phyloP scores from a whole-genome alignment of 108 stramenopile genomes.

The Cyclotella sp. region DNA sequence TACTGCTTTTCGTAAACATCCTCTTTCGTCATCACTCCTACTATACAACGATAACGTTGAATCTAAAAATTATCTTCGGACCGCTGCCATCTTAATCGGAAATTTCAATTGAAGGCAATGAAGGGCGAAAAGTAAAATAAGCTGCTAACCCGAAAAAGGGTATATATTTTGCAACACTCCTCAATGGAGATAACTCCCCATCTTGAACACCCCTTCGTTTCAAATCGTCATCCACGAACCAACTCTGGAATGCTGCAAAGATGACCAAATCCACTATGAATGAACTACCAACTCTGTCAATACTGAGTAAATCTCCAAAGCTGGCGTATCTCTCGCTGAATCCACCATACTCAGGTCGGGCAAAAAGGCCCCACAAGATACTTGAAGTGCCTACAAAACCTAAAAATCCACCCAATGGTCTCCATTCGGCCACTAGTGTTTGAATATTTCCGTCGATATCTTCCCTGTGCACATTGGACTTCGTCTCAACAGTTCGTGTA shows the following conservation, averaged over 20 bases:
- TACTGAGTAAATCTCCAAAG: conserved; percentile 69
- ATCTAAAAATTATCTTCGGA: too few species aligned
- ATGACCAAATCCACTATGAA: conserved; percentile 86
- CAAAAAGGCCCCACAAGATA: conserved; percentile 76
- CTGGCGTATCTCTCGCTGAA: conserved; percentile 52
- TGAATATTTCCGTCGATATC: conserved; percentile 27
- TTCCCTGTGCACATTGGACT: conserved; percentile 36
- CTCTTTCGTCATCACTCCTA: too few species aligned
- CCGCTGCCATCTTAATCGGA: not conserved
- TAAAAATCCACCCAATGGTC: conserved; percentile 58
- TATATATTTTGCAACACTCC: conserved; percentile 68
- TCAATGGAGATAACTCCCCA: conserved; percentile 45
- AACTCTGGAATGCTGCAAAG: conserved; percentile 87
- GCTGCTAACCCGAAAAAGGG: conserved; percentile 88
- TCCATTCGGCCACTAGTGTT: conserved; percentile 63
- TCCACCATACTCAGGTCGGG: conserved; percentile 60
- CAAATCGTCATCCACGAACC: conserved; percentile 88
- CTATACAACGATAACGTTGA: too few species aligned
- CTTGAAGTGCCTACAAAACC: conserved; percentile 67
- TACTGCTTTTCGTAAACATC: too few species aligned
- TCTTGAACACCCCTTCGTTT: conserved; percentile 68
- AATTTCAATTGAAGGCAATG: conserved; percentile 26
- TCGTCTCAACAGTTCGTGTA: conserved; percentile 57
- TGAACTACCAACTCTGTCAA: conserved; percentile 81
- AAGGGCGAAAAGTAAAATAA: conserved; percentile 74